Evolutionary conservation across 495 filamentous ascomycete species (phyloP), one percentile per base, ranked within the genome.

Genomic region (Stereocaulon alpinum): DNA sequence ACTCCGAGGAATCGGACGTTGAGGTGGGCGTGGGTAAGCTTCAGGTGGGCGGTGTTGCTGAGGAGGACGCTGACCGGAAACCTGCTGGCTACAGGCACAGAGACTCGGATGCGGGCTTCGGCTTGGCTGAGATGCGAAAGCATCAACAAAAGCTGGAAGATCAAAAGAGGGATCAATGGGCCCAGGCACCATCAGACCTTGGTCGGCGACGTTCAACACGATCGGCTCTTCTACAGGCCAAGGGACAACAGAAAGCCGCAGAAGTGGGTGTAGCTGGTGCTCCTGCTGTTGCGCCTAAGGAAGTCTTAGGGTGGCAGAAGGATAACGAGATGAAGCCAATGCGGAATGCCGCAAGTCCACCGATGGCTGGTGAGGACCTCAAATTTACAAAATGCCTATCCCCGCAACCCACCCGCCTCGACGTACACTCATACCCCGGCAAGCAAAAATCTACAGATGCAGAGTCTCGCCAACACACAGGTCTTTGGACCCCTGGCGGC

Each of bases 361-460:
- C 91, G 3, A 92, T 95, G 89, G 81, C 94, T 7, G 91, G 91
- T 44, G 62, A 71, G 27, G 86, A 92, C 56, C 76, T 95, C 54
- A 73, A 76, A 22, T 89, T 95, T 64, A 86, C 88, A 4, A 79
- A 80, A 63, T 93, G 87, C 67, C 73, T 76, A 0, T 93, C 89
- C 12, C 91, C 91, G 0, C 82, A 87, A 63, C 80, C 78, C n/a
- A 92, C 89, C 30, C 78, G 86, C 58, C 85, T 89, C 68, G 87
- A 94, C 60, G 80, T 84, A 22, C 69, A 80, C 42, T 76, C 79
- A 53, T 67, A 66, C 27, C 78, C 71, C 67, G 77, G 68, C 72
- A 73, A 41, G 77, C 81, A 60, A 68, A 73, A 56, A 72, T 69
- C 48, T 30, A 44, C 48, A 29, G 49, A 41, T 4, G 15, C 56